phyloP scores from a whole-genome alignment of 2,329 filamentous ascomycete species.

The Sphaerostilbella broomeana region DNA sequence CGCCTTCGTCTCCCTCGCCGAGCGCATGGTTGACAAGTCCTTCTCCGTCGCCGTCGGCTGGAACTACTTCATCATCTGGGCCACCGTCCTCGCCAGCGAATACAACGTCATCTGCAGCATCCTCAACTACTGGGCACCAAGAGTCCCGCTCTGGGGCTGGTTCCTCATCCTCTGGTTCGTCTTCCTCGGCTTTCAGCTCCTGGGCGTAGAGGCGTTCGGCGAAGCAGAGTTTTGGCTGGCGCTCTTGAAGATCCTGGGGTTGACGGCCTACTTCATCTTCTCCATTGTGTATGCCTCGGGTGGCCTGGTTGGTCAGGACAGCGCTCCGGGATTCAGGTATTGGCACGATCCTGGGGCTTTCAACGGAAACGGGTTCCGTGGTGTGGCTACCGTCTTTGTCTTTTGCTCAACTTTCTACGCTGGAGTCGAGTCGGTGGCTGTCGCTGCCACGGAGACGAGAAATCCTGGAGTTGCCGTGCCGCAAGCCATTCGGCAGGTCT shows the following conservation, averaged over 20 bases:
- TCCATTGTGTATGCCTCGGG: conserved; percentile 65
- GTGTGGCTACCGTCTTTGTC: conserved; percentile 59
- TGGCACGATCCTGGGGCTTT: conserved; percentile 68
- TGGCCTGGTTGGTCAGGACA: conserved; percentile 52
- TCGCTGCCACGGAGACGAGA: conserved; percentile 55
- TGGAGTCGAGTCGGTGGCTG: conserved; percentile 58
- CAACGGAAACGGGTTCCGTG: conserved; percentile 56
- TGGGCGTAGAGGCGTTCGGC: conserved; percentile 68
- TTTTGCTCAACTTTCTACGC: conserved; percentile 66
- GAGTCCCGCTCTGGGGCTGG: conserved; percentile 57
- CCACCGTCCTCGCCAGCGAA: conserved; percentile 60
- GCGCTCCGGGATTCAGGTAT: conserved; percentile 61
- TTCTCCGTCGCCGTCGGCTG: conserved; percentile 63
- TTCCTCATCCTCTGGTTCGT: conserved; percentile 71
- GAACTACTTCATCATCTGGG: conserved; percentile 67
- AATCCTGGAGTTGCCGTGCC: conserved; percentile 52
- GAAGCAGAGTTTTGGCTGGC: conserved; percentile 78
- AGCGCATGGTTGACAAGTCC: conserved; percentile 64
- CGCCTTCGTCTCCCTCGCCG: conserved; percentile 63
- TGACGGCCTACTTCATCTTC: conserved; percentile 68
- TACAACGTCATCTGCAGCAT: conserved; percentile 65
- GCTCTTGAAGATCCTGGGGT: conserved; percentile 61
- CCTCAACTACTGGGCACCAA: conserved; percentile 58
- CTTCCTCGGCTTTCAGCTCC: conserved; percentile 61
- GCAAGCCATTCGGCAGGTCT: conserved; percentile 52